A percentile compares a stretch with the other conserved stretches of the same genome.
These are phyloP conservation scores for Oropetium thomaeum DNA, from an alignment of 176 grass and related monocot species.

Conservation along the genomic window DNA sequence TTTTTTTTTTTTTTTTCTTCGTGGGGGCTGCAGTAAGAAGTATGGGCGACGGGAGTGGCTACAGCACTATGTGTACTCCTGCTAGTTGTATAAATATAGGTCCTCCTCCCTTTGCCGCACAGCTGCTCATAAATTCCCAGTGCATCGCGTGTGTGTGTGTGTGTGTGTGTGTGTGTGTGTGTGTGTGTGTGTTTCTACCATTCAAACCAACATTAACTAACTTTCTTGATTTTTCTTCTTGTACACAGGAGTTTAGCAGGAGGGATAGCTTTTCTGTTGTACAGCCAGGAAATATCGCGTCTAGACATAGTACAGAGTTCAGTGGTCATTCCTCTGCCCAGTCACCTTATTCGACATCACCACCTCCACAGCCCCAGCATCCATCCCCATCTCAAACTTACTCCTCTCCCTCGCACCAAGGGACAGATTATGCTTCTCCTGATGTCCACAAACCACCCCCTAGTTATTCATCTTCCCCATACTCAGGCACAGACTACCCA, in stretches of 20 bases:
- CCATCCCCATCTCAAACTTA: constrained; percentile 40
- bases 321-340: constrained; percentile 41
- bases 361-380: constrained; percentile 32
- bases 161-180: too few relatives aligned
- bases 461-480: constrained; percentile 39
- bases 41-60: too few relatives aligned
- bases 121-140: too few relatives aligned
- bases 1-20: too few relatives aligned
- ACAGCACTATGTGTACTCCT: too few relatives aligned
- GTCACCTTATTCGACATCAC: constrained; percentile 42
- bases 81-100: too few relatives aligned
- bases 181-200: too few relatives aligned
- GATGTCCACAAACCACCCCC: constrained; percentile 40
- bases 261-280: constrained; percentile 56
- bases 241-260: constrained; percentile 52
- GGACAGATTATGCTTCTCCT: constrained; percentile 45
- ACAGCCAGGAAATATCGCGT: constrained; percentile 35
- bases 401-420: constrained; percentile 51
- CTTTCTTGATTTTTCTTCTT: constrained; percentile 19
- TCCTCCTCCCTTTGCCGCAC: too few relatives aligned
- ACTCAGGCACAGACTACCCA: constrained; percentile 49
- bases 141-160: too few relatives aligned
- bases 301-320: constrained; percentile 35
- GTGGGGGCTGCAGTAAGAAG: too few relatives aligned
- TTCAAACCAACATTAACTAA: too few relatives aligned